These are phyloP conservation scores for Phytophthora crassamura DNA, from an alignment of 352 stramenopile species.

Conservation along the genomic window DNA sequence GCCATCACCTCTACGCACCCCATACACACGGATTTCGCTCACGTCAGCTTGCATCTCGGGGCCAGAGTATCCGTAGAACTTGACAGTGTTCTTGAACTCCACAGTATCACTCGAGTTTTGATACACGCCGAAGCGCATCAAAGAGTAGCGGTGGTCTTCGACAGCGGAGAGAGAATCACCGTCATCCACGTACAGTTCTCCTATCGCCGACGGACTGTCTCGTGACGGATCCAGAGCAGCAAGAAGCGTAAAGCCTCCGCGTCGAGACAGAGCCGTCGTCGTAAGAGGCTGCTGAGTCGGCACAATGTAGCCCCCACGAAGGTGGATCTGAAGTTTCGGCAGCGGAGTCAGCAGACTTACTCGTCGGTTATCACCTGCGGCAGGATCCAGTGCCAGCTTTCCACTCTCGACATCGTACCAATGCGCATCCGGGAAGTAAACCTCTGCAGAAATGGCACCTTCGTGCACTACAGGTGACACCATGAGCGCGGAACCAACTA, in stretches of 20 bases:
- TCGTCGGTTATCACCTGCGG: conserved; percentile 20
- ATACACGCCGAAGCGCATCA: conserved; percentile 49
- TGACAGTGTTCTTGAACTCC: conserved; percentile 45
- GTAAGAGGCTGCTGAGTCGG: conserved; percentile 59
- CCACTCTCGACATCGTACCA: conserved; percentile 79
- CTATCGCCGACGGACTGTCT: conserved; percentile 35
- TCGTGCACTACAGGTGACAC: conserved; percentile 79
- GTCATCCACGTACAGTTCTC: conserved; percentile 80
- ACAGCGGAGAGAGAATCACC: conserved; percentile 75
- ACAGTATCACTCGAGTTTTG: conserved; percentile 47
- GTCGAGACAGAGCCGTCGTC: conserved; percentile 67
- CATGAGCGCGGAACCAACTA: conserved; percentile 77
- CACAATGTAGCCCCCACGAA: conserved; percentile 72
- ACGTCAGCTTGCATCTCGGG: conserved; percentile 73
- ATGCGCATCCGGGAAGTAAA: conserved; percentile 72
- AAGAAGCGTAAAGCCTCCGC: conserved; percentile 59
- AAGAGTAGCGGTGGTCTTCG: conserved; percentile 59
- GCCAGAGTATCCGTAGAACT: conserved; percentile 61
- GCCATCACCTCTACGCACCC: conserved; percentile 38
- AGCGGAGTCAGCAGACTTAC: conserved; percentile 63
- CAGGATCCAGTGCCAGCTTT: conserved; percentile 31
- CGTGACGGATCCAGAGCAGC: conserved; percentile 48
- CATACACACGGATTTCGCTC: conserved; percentile 61
- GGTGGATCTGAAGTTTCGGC: conserved; percentile 62
- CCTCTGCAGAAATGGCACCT: conserved; percentile 55